phyloP scores from a whole-genome alignment of 2,329 filamentous ascomycete species.

The Talaromyces rugulosus region DNA sequence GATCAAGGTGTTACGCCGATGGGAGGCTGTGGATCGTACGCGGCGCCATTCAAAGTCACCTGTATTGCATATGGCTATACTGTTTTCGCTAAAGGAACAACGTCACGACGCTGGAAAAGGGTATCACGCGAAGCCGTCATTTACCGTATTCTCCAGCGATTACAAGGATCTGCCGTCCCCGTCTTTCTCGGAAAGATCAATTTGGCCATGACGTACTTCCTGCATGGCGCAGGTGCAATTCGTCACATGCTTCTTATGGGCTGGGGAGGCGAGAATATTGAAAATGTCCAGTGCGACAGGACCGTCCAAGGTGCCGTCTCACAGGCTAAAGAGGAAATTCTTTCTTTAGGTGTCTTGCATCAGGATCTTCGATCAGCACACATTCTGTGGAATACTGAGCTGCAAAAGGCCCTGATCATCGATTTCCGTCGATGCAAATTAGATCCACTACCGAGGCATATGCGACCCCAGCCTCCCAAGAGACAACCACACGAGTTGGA shows the following conservation, averaged over 20 bases:
- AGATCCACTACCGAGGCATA: neutral
- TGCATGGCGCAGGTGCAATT: constrained; percentile 24
- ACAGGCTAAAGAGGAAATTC: constrained; percentile 7
- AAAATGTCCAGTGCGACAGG: no score
- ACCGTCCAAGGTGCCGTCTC: neutral
- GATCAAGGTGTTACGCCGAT: constrained; percentile 26
- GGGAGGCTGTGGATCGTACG: constrained; percentile 21
- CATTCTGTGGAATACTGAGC: constrained; percentile 21
- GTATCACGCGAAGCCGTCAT: constrained; percentile 23
- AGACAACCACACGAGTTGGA: no score
- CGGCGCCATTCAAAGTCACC: constrained; percentile 28
- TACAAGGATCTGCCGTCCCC: constrained; percentile 25
- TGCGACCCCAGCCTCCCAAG: no score
- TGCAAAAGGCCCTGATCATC: constrained; percentile 20
- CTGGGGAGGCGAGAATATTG: constrained; percentile 19
- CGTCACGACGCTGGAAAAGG: constrained; percentile 19
- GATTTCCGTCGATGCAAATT: constrained; percentile 18
- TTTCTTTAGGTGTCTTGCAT: constrained; percentile 15
- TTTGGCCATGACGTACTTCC: constrained; percentile 19
- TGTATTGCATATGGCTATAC: constrained; percentile 23
- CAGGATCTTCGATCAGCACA: constrained; percentile 17
- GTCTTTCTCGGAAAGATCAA: constrained; percentile 23
- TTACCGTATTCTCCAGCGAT: constrained; percentile 16
- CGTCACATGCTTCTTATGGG: constrained; percentile 29
- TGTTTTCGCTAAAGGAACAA: constrained; percentile 29